Base-by-base conservation (phyloP, 768 basidiomycete genomes). In the Boletus tylopilopsis region DNA sequence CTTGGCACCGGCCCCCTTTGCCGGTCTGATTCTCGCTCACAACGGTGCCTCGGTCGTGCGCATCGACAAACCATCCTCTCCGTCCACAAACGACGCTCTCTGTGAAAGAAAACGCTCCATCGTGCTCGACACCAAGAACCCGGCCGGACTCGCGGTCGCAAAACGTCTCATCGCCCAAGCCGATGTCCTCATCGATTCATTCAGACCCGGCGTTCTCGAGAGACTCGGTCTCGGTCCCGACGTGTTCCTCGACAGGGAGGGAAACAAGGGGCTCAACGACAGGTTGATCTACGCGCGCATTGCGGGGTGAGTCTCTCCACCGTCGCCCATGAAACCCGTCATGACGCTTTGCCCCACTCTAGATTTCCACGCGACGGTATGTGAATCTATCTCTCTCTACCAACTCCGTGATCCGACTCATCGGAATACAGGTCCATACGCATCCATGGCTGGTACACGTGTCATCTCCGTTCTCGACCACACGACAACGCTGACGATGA, bases 101-200 rank as follows among this genome's bases (percentile, higher is more conserved):
- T 79, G 76, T 59, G 79, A 86, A 27, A 80, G 83, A 18, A 92
- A 93, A 62, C 82, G 84, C 7, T 89, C 89, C n/a, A 73, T 90
- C 45, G 73, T 78, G 15, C 70, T 92, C 48, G 79, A 87, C 57
- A 74, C 81, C 16, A 92, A 91, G 70, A 63, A 73, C 8, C 64
- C 73, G 10, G 74, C 73, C 24, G 90, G 90, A 27, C 64, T 77
- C 36, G 75, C 75, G 18, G 62, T 82, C 18, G 61, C 85, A 47
- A 75, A 75, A 62, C 77, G 72, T 38, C 71, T 93, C 50, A 77
- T 91, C 21, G 63, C 71, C 24, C 66, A 74, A 30, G 85, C 87
- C n/a, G 90, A 93, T 64, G 76, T 92, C 15, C 70, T 92, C 38
- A 87, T 93, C 58, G 90, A 93, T 62, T 82, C 90, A 1, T 93